Evolutionary conservation across 1,284 basidiomycete genomes (phyloP), one percentile per base, ranked within the genome.

Genomic region (Neolentinus lepideus): DNA sequence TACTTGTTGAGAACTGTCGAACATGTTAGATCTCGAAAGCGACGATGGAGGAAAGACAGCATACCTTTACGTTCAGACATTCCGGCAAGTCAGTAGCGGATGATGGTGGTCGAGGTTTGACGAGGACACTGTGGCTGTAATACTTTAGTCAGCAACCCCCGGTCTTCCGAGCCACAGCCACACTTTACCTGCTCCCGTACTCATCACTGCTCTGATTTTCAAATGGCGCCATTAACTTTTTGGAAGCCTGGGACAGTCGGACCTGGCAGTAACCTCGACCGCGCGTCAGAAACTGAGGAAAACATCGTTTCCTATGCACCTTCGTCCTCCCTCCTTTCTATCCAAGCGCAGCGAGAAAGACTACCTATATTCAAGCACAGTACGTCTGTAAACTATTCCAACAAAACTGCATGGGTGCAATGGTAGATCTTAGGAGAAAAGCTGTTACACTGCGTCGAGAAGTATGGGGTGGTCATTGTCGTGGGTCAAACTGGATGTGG

Each of bases 401-500:
- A 51, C 16, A 54, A 53, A 21, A 26, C 36, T 19, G n/a, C n/a
- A n/a, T 33, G 14, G 27, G 33, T 14, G 11, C 26, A 53, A 43
- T 33, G 36, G 9, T 31, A 14, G 45, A 25, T 45, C 59, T 14
- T 59, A 92, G 90, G 84, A 53, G 76, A 89, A 45, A 84, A 85
- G 59, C 75, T 98, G 12, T 71, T 98, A 2, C 90, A 92, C 66
- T 86, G 87, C 57, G 72, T 98, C 19, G 94, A 98, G 72, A 84
- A 79, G 51, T 81, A 89, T 67, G 87, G 86, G 1, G 89, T 95
- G 1, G 78, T 88, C 2, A 92, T 99, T 54, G 84, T 96, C 3
- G 90, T 98, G 22, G 95, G 94, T 11, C 94, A 98, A 67, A 99
- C 96, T 0, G 97, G 96, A 2, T 97, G 92, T 57, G 96, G 97